Base-by-base conservation (phyloP, 2,329 filamentous ascomycete genomes). In the Fusarium concolor region DNA sequence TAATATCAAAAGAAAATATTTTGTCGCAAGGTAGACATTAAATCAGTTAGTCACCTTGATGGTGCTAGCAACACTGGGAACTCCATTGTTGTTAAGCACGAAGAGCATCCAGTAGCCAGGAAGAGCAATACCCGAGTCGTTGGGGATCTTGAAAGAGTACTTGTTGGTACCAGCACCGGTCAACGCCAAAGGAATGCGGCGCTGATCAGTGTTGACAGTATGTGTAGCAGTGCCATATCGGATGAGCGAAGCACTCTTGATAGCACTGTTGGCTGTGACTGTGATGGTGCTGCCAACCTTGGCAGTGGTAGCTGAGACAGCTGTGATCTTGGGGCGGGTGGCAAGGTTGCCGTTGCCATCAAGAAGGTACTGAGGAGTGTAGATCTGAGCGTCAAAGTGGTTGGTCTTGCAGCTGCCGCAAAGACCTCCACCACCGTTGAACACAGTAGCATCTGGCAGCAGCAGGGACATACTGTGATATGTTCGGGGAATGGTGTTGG, bases 61-160 rank as follows among this genome's bases (percentile, higher is more conserved):
- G 7, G 66, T 69, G 10, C 52, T 44, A 4, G 68, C 68, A 53
- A 71, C 65, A 10, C 65, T 69, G 15, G 68, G 68, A 3, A 71
- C 68, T 1, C 68, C 68, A 10, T 28, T 56, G 14, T 43, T 26
- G 51, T 69, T 71, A 11, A 71, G 50, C 1, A 71, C 68, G 42
- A 71, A 71, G 3, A 71, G 39, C 68, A 71, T 71, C 68, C 68
- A 71, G 50, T 71, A 71, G 7, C 68, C 68, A 1, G 68, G 68
- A 2, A 71, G 33, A 14, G 68, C 68, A 22, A 71, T 54, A 5
- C 68, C 68, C 3, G 68, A 44, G 4, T 71, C 68, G 29, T 38
- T 20, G 4, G 68, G 68, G 7, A 71, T 47, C 18, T 54, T 54
- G 44, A 71, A 59, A 4, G 61, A 52, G 22, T 71, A 71, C 42